Percentiles rank a stretch among this genome's conserved stretches.
Evolutionary conservation across 1,139 yeast genomes (phyloP).

Genomic region (Arxiozyma telluris): DNA sequence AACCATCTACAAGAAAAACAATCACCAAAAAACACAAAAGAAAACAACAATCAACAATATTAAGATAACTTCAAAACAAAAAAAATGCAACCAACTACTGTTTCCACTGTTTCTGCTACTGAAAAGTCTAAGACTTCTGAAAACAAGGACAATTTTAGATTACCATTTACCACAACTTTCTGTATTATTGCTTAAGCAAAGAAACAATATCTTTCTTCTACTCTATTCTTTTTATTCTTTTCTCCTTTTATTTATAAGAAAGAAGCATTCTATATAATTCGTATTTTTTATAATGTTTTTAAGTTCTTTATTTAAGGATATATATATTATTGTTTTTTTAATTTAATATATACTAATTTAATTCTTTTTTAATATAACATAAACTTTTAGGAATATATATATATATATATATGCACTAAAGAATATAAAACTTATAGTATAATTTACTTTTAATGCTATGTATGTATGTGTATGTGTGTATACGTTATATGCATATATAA

Average conservation of each 20-base stretch:
- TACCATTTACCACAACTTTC: slow-evolving; percentile 7
- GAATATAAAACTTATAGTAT: not conserved
- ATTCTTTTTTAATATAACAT: too few relatives aligned
- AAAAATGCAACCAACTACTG: slow-evolving; percentile 24
- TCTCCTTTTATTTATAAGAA: too few relatives aligned
- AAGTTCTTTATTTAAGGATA: not conserved
- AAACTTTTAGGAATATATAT: too few relatives aligned
- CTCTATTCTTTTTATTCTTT: slow-evolving; percentile 3
- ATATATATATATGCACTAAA: too few relatives aligned
- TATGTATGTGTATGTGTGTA: not conserved
- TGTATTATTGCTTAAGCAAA: slow-evolving; percentile 21
- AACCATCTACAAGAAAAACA: not conserved
- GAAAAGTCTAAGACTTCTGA: slow-evolving; percentile 22
- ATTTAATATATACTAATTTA: too few relatives aligned
- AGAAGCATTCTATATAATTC: too few relatives aligned
- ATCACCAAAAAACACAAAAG: not conserved
- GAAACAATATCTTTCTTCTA: not conserved
- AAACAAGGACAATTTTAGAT: slow-evolving; percentile 24
- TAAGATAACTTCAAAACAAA: slow-evolving; percentile 1
- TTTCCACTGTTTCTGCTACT: slow-evolving; percentile 16
- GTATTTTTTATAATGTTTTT: too few relatives aligned
- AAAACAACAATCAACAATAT: not conserved
- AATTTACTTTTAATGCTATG: not conserved
- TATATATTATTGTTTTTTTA: too few relatives aligned
- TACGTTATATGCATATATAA: not conserved